Percentiles rank a stretch among this genome's conserved stretches.
phyloP scores from a whole-genome alignment of 1,139 yeast species.

The Candida sojae region DNA sequence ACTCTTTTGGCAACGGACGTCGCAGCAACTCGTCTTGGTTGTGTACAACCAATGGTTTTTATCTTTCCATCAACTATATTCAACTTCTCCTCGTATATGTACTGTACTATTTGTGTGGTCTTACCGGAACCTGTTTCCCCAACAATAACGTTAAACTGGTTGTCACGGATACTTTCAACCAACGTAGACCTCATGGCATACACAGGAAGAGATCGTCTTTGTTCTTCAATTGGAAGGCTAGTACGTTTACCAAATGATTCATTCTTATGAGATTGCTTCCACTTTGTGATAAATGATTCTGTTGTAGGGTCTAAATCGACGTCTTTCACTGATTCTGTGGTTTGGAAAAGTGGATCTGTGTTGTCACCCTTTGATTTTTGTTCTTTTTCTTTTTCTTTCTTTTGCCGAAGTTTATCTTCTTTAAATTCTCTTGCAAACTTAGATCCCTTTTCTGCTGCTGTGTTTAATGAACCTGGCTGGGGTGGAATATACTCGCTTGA shows the following conservation, averaged over 20 bases:
- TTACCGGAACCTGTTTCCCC: constrained; percentile 99
- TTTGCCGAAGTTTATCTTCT: constrained; percentile 55
- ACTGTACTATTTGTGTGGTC: constrained; percentile 96
- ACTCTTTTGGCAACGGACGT: constrained; percentile 97
- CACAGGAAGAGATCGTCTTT: constrained; percentile 87
- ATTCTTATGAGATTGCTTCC: constrained; percentile 49
- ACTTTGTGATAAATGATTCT: constrained; percentile 36
- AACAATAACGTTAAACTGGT: constrained; percentile 96
- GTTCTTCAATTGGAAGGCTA: constrained; percentile 52
- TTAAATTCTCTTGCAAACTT: constrained; percentile 63
- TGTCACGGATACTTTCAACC: constrained; percentile 73
- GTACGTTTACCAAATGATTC: constrained; percentile 59
- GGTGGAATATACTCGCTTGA: constrained; percentile 18
- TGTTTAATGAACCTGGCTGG: constrained; percentile 77
- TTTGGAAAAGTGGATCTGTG: constrained; percentile 41
- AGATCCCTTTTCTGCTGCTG: constrained; percentile 82
- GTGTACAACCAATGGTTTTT: constrained; percentile 90
- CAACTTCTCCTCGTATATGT: constrained; percentile 89
- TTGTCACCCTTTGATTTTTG: constrained; percentile 28
- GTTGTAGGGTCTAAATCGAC: constrained; percentile 10
- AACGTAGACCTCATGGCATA: constrained; percentile 92
- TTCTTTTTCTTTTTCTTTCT: constrained; percentile 52
- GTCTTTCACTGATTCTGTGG: constrained; percentile 7
- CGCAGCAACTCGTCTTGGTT: constrained; percentile 97
- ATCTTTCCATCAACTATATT: constrained; percentile 51